Evolutionary conservation across 192 early-diverging fungal genomes (phyloP), one percentile per base, ranked within the genome.

Genomic region (Blastocladiella britannica): DNA sequence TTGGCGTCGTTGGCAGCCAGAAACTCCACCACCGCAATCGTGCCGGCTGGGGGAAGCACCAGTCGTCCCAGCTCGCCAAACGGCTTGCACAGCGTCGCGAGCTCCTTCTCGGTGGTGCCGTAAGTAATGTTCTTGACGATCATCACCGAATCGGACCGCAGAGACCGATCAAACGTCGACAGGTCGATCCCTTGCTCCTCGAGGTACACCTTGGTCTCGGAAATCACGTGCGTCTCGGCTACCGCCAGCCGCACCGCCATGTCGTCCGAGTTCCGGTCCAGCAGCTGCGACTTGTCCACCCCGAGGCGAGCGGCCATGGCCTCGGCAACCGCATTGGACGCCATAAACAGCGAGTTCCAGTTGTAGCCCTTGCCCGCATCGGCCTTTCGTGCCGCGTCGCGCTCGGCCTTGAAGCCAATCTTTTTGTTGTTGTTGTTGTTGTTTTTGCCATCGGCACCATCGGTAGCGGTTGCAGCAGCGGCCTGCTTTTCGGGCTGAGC

Each of bases 331-430:
- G 94, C 84, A 70, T 98, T 91, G 25, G 80, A 76, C 84, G 83
- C 92, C 87, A 97, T 90, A 59, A 91, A 98, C 56, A 98, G 69
- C 31, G 79, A 80, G 73, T 93, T 95, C 94, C 94, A 98, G 70
- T 88, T 93, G 54, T 89, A 91, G 58, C 88, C 88, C 63, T 78
- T 86, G 24, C 72, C 74, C 23, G 87, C 83, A 29, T 77, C 63
- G 9, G 77, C 79, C 69, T 87, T 91, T 58, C 75, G 72, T 65
- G 89, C 82, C 53, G 73, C 65, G 29, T 93, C 90, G 60, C 82
- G 79, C 68, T 95, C 76, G 57, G 80, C 75, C 69, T 95, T 93
- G 55, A 91, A 79, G 25, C 71, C 71, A 29, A 76, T 70, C 30
- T 77, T 69, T 54, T 74, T 74, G 3, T 67, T 67, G 28, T 69